Percentiles rank a stretch among this genome's conserved stretches.
phyloP scores from a whole-genome alignment of 768 basidiomycete genomes.

The Amanita exitialis region DNA sequence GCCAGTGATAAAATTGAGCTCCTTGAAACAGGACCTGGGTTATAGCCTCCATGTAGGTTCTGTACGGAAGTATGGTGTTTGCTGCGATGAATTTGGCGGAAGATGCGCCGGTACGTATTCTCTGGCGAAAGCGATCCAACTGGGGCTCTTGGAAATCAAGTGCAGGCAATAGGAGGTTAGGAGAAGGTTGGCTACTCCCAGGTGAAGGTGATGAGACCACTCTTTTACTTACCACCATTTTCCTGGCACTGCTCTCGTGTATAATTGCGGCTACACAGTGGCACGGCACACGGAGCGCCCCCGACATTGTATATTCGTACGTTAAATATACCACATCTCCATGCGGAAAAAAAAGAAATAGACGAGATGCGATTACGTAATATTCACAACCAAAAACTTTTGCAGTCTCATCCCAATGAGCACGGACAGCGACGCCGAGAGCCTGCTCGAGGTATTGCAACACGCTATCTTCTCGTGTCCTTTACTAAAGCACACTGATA shows the following conservation, averaged over 20 bases:
- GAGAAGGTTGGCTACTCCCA: too few relatives aligned
- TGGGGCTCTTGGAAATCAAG: too few relatives aligned
- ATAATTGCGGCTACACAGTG: too few relatives aligned
- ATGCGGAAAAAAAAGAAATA: too few relatives aligned
- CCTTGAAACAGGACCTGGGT: background rate
- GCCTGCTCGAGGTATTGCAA: conserved; percentile 21
- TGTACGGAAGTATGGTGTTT: background rate
- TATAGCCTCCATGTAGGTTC: background rate
- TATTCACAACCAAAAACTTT: background rate
- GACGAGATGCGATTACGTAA: background rate
- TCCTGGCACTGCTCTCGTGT: too few relatives aligned
- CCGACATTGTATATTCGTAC: too few relatives aligned
- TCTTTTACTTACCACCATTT: too few relatives aligned
- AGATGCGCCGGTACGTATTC: too few relatives aligned
- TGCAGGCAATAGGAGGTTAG: too few relatives aligned
- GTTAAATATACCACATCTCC: too few relatives aligned
- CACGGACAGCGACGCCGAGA: conserved; percentile 13
- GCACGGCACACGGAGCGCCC: too few relatives aligned
- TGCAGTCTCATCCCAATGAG: background rate
- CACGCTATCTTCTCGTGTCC: background rate
- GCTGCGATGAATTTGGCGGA: background rate
- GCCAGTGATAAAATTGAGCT: background rate
- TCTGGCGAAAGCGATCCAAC: too few relatives aligned
- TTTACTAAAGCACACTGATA: conserved; percentile 9
- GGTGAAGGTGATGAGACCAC: background rate